phyloP scores from a whole-genome alignment of 768 basidiomycete species.

The Serendipita sp. region DNA sequence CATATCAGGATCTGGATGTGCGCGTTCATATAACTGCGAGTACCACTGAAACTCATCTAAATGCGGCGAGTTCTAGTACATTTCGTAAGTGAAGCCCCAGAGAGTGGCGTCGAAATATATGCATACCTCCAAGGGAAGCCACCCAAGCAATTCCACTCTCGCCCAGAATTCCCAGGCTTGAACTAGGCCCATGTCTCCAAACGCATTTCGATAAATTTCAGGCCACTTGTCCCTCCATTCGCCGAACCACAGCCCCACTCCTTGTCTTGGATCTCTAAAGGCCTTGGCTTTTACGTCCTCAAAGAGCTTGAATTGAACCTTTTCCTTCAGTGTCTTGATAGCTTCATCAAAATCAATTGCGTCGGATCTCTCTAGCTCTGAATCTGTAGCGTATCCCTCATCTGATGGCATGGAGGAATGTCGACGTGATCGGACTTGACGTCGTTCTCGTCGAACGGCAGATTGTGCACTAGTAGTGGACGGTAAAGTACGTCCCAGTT shows the following conservation, averaged over 20 bases:
- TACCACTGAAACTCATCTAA: conserved; percentile 81
- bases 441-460: conserved; percentile 35
- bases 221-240: conserved; percentile 61
- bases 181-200: conserved; percentile 74
- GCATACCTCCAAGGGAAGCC: conserved; percentile 67
- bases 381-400: conserved; percentile 82
- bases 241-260: conserved; percentile 44
- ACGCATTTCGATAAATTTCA: conserved; percentile 77
- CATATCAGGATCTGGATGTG: conserved; percentile 28
- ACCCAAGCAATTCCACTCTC: conserved; percentile 69
- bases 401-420: conserved; percentile 34
- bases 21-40: conserved; percentile 59
- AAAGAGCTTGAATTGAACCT: conserved; percentile 40
- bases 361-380: conserved; percentile 49
- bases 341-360: conserved; percentile 53
- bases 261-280: conserved; percentile 63
- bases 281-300: conserved; percentile 72
- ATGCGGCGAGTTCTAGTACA: conserved; percentile 29
- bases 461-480: conserved; percentile 27
- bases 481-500: conserved; percentile 38
- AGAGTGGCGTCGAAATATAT: conserved; percentile 13
- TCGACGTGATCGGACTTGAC: conserved; percentile 40
- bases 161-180: conserved; percentile 92
- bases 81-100: conserved; percentile 5
- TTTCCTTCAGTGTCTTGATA: conserved; percentile 30